These are phyloP conservation scores for Pulveroboletus sp. DNA, from an alignment of 768 basidiomycete species.

Conservation along the genomic window DNA sequence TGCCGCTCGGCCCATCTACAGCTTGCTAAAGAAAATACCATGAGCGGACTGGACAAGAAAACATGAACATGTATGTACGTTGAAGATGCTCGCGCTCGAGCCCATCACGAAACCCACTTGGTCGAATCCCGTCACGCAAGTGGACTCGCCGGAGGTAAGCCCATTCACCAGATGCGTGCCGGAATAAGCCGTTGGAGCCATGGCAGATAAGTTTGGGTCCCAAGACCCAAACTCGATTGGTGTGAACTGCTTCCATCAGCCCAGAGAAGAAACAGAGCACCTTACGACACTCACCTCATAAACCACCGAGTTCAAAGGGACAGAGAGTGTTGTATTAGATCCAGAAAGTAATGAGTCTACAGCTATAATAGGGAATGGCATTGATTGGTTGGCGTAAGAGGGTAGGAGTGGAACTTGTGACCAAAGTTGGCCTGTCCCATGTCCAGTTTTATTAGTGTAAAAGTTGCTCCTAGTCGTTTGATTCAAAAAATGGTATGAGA, in stretches of 20 bases:
- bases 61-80: slow-evolving; percentile 33
- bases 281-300: slow-evolving; percentile 47
- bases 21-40: slow-evolving; percentile 38
- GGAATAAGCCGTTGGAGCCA: slow-evolving; percentile 55
- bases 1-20: slow-evolving; percentile 40
- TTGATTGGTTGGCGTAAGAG: slow-evolving; percentile 43
- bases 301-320: slow-evolving; percentile 43
- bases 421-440: slow-evolving; percentile 74
- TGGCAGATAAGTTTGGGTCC: slow-evolving; percentile 69
- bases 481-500: slow-evolving; percentile 72
- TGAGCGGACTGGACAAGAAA: neutral
- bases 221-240: slow-evolving; percentile 71
- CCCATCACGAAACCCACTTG: slow-evolving; percentile 74
- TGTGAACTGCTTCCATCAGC: slow-evolving; percentile 40
- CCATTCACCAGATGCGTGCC: slow-evolving; percentile 66
- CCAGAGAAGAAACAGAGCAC: slow-evolving; percentile 3
- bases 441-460: slow-evolving; percentile 53
- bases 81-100: slow-evolving; percentile 67
- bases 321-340: slow-evolving; percentile 39
- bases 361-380: slow-evolving; percentile 68
- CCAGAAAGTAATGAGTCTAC: slow-evolving; percentile 50
- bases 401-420: slow-evolving; percentile 51
- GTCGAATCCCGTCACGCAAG: slow-evolving; percentile 74
- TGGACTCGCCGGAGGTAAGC: slow-evolving; percentile 45
- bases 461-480: slow-evolving; percentile 57